phyloP scores from a whole-genome alignment of 2,329 filamentous ascomycete genomes.

The Paecilomyces formosus region DNA sequence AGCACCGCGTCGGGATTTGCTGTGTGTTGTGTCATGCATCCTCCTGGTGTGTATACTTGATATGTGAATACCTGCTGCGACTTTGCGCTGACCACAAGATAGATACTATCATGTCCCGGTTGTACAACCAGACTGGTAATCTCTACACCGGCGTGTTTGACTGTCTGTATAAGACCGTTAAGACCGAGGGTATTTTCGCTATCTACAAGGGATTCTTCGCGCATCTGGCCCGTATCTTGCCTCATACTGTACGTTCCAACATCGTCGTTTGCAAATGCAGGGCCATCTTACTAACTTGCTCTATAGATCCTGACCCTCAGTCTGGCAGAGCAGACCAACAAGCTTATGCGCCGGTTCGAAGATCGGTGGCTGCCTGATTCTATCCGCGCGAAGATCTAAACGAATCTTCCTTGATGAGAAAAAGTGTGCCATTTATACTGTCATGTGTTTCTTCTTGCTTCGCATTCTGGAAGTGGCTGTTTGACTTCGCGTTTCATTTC shows the following conservation, averaged over 20 bases:
- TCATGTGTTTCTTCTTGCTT: background rate
- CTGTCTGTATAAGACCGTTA: conserved; percentile 82
- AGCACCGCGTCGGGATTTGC: conserved; percentile 89
- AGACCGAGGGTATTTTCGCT: conserved; percentile 82
- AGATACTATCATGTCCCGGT: conserved; percentile 96
- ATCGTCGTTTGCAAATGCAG: background rate
- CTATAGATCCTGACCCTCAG: conserved; percentile 74
- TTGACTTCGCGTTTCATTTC: background rate
- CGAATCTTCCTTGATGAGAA: background rate
- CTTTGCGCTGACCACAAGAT: conserved; percentile 5
- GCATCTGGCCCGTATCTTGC: conserved; percentile 86
- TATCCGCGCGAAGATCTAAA: conserved; percentile 40
- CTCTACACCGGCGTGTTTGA: conserved; percentile 92
- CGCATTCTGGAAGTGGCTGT: background rate
- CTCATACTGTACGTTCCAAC: conserved; percentile 61
- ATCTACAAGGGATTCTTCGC: conserved; percentile 98
- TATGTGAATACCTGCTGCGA: conserved; percentile 2
- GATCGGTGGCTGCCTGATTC: conserved; percentile 44
- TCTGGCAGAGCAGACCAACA: conserved; percentile 94
- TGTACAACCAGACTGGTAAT: conserved; percentile 98
- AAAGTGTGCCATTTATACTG: background rate
- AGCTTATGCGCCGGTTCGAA: conserved; percentile 76
- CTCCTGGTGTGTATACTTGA: conserved; percentile 58
- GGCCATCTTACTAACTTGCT: conserved; percentile 12
- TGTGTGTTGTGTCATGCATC: conserved; percentile 97